Percentiles rank a stretch among this genome's conserved stretches.
These are phyloP conservation scores for Naganishia kalamii DNA, from an alignment of 768 basidiomycete species.

Conservation along the genomic window DNA sequence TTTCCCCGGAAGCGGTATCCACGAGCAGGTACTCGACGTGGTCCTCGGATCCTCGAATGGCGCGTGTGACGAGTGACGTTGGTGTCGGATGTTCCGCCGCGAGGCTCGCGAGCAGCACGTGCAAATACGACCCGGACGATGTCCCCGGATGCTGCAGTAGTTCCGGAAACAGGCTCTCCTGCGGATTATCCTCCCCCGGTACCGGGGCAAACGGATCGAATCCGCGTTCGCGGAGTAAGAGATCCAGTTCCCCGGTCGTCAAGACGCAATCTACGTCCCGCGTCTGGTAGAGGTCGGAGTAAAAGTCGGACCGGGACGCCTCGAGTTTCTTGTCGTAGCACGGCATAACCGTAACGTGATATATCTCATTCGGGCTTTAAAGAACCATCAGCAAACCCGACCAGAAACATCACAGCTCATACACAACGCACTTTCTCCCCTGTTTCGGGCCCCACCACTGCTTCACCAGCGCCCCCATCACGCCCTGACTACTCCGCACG, in stretches of 20 bases:
- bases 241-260: slow-evolving; percentile 87
- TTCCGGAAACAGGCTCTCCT: slow-evolving; percentile 56
- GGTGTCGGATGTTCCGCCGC: slow-evolving; percentile 33
- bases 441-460: slow-evolving; percentile 68
- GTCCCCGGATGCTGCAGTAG: slow-evolving; percentile 72
- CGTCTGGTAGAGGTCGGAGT: slow-evolving; percentile 62
- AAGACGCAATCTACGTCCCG: slow-evolving; percentile 95
- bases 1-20: slow-evolving; percentile 52
- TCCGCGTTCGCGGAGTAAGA: slow-evolving; percentile 71
- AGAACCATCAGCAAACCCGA: neutral
- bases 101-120: slow-evolving; percentile 63
- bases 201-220: slow-evolving; percentile 67
- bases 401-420: neutral
- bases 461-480: slow-evolving; percentile 91
- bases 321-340: slow-evolving; percentile 99
- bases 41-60: slow-evolving; percentile 45
- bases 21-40: slow-evolving; percentile 47
- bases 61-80: slow-evolving; percentile 32
- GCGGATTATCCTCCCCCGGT: slow-evolving; percentile 51
- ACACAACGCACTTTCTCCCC: slow-evolving; percentile 60
- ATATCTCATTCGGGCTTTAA: slow-evolving; percentile 64
- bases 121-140: slow-evolving; percentile 86
- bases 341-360: slow-evolving; percentile 97
- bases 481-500: slow-evolving; percentile 87
- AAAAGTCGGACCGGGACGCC: slow-evolving; percentile 90